Evolutionary conservation across 345 rosid genomes (phyloP).

Genomic region (Jatropha curcas): DNA sequence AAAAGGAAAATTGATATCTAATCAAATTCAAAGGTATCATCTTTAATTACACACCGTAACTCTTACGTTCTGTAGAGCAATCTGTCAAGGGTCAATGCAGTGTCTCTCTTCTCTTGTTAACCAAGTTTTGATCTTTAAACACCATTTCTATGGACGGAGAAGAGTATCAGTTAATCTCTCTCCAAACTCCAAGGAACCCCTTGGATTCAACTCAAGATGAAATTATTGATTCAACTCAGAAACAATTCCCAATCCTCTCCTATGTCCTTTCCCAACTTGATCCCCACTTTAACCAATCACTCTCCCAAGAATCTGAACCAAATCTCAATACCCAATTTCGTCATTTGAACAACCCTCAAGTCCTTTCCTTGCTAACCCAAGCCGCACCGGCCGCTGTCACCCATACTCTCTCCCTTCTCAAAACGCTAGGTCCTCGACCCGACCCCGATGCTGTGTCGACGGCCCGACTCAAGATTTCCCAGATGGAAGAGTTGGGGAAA

Average conservation of each 20-base stretch:
- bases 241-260: slow-evolving; percentile 21
- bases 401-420: slow-evolving; percentile 13
- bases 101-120: too few relatives aligned
- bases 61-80: background rate
- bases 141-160: too few relatives aligned
- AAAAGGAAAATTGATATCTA: too few relatives aligned
- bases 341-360: slow-evolving; percentile 15
- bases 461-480: slow-evolving; percentile 21
- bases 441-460: slow-evolving; percentile 20
- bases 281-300: slow-evolving; percentile 11
- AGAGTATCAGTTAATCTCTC: background rate
- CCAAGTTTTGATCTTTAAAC: too few relatives aligned
- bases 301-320: background rate
- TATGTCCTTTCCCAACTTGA: slow-evolving; percentile 8
- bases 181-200: background rate
- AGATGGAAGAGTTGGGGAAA: background rate
- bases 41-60: too few relatives aligned
- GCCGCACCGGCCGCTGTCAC: slow-evolving; percentile 7
- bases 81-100: background rate
- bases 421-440: slow-evolving; percentile 18
- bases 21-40: too few relatives aligned
- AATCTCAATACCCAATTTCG: slow-evolving; percentile 15
- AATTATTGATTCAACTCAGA: slow-evolving; percentile 8
- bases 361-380: slow-evolving; percentile 7
- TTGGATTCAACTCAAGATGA: background rate